Evolutionary conservation across 1,284 basidiomycete genomes (phyloP).

Genomic region (Grifola frondosa): DNA sequence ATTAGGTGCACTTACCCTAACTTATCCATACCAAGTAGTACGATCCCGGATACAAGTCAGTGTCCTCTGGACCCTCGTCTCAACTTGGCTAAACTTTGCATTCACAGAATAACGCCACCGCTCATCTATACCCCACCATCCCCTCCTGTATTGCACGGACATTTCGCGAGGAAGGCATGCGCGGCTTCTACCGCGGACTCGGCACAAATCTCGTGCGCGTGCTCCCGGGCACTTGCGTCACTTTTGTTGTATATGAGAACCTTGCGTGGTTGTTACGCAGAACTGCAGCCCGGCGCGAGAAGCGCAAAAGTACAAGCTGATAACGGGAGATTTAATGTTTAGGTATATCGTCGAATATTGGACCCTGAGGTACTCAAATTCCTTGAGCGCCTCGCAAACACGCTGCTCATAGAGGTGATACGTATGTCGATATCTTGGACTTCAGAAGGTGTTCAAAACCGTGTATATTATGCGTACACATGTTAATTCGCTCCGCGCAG

Average conservation of each 20-base stretch:
- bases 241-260: constrained; percentile 98
- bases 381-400: no score
- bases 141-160: constrained; percentile 78
- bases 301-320: no score
- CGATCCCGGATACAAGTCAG: constrained; percentile 90
- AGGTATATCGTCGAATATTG: no score
- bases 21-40: constrained; percentile 98
- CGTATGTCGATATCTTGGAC: no score
- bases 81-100: not conserved
- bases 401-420: no score
- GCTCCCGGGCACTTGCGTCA: constrained; percentile 95
- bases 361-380: no score
- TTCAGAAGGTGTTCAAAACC: no score
- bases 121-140: constrained; percentile 77
- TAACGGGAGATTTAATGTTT: no score
- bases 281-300: constrained; percentile 43
- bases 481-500: no score
- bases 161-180: constrained; percentile 77
- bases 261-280: constrained; percentile 80
- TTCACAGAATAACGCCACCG: constrained; percentile 58
- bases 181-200: constrained; percentile 94
- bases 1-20: constrained; percentile 79
- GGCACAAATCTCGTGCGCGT: constrained; percentile 97
- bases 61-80: constrained; percentile 9
- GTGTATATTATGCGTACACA: no score